These are phyloP conservation scores for Urochloa ruziziensis DNA, from an alignment of 176 grass and related monocot genomes.

Conservation along the genomic window DNA sequence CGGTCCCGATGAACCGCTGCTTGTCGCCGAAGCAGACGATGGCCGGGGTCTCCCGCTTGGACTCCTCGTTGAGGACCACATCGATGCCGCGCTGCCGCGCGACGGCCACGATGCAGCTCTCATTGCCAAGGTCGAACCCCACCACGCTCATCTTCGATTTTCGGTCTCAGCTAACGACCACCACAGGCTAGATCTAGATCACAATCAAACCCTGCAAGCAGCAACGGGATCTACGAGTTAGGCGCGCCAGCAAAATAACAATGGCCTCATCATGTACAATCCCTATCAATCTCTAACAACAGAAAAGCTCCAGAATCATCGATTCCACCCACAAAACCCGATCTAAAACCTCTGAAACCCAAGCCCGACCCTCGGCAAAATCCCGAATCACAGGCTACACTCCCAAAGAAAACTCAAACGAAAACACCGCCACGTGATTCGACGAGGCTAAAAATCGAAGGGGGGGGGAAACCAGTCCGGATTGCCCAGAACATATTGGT, in stretches of 20 bases:
- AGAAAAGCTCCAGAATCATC: background rate
- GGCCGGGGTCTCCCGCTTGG: conserved; percentile 85
- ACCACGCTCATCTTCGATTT: conserved; percentile 76
- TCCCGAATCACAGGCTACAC: background rate
- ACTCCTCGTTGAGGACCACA: conserved; percentile 92
- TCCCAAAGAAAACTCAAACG: no score
- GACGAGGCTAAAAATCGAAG: background rate
- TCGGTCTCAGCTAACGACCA: background rate
- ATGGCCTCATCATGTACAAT: background rate
- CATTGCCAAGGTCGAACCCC: conserved; percentile 88
- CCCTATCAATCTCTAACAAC: background rate
- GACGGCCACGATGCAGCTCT: conserved; percentile 88
- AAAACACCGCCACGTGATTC: background rate
- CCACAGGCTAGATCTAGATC: conserved; percentile 16
- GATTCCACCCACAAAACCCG: background rate
- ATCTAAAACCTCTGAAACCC: conserved; percentile 33
- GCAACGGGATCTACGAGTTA: conserved; percentile 34
- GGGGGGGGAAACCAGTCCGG: background rate
- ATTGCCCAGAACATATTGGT: background rate
- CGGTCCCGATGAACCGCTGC: conserved; percentile 83
- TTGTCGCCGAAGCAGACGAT: conserved; percentile 95
- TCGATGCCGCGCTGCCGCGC: conserved; percentile 88
- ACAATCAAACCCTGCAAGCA: conserved; percentile 15
- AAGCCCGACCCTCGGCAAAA: background rate
- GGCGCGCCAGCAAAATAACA: background rate